These are phyloP conservation scores for Plasmodium gaboni DNA, from an alignment of 169 alveolate genomes.

Conservation along the genomic window DNA sequence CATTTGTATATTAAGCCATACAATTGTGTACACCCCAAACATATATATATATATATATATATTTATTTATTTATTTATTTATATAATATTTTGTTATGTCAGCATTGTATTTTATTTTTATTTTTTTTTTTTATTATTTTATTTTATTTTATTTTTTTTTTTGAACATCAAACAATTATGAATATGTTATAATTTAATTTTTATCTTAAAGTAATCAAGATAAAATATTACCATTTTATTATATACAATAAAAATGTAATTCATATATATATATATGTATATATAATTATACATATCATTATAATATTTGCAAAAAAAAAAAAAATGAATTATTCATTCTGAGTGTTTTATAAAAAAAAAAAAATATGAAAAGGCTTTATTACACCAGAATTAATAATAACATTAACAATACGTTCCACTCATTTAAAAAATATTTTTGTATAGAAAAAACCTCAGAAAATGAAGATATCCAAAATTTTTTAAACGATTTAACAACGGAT, in stretches of 20 bases:
- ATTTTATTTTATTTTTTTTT: not conserved
- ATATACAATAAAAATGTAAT: no score
- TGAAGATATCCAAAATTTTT: constrained; percentile 15
- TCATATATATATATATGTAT: no score
- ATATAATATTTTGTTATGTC: not conserved
- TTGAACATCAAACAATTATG: no score
- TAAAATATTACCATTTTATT: no score
- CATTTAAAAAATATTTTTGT: not conserved
- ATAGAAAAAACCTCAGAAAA: constrained; percentile 26
- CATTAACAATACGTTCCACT: not conserved
- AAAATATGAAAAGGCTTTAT: constrained; percentile 43
- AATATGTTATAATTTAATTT: no score
- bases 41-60: not conserved
- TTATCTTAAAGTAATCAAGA: no score
- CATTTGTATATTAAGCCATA: no score
- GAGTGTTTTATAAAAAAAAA: not conserved
- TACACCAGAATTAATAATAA: not conserved
- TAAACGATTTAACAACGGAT: constrained; percentile 68
- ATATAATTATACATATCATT: no score
- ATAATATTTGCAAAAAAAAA: no score
- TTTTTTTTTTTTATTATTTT: not conserved
- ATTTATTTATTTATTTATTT: not conserved
- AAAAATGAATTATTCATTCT: no score
- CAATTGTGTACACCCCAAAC: no score
- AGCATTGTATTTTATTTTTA: not conserved